Percentiles rank a stretch among this genome's conserved stretches.
These are phyloP conservation scores for Podospora fimiseda DNA, from an alignment of 495 filamentous ascomycete genomes.

Conservation along the genomic window DNA sequence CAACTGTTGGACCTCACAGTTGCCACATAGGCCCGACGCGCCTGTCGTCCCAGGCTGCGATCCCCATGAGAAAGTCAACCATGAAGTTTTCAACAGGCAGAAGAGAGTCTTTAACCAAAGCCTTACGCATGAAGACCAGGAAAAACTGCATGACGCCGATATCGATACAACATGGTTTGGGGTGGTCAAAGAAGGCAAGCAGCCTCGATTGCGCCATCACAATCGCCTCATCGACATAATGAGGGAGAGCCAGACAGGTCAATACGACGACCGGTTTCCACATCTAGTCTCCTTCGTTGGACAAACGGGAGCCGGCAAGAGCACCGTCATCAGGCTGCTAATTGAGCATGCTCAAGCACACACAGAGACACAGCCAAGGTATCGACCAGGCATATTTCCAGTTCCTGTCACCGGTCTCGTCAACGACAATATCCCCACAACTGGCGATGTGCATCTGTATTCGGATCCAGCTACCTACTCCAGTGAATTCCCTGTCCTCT, in stretches of 20 bases:
- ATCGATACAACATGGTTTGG: conserved; percentile 47
- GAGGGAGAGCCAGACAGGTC: conserved; percentile 25
- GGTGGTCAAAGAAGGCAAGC: conserved; percentile 27
- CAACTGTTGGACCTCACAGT: conserved; percentile 7
- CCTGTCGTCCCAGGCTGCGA: conserved; percentile 1
- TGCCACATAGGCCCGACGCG: conserved; percentile 1
- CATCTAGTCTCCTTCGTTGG: conserved; percentile 46
- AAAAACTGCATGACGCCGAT: conserved; percentile 29
- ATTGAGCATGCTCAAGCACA: conserved; percentile 32
- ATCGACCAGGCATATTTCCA: conserved; percentile 18
- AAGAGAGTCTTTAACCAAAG: conserved; percentile 22
- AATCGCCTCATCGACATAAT: conserved; percentile 36
- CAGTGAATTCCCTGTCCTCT: conserved; percentile 41
- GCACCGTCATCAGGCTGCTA: conserved; percentile 50
- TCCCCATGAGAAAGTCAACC: conserved; percentile 28
- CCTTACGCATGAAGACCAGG: conserved; percentile 23
- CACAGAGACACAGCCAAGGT: neutral
- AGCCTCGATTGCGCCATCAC: conserved; percentile 30
- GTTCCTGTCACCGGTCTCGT: conserved; percentile 30
- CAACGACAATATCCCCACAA: conserved; percentile 48
- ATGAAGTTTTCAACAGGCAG: conserved; percentile 21
- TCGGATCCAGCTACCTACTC: conserved; percentile 47
- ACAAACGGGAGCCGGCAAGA: conserved; percentile 53
- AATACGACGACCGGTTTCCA: conserved; percentile 31
- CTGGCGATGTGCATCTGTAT: conserved; percentile 60